Conservation (phyloP, 78 protist genomes). For the Paratrimastix pyriformis region DNA sequence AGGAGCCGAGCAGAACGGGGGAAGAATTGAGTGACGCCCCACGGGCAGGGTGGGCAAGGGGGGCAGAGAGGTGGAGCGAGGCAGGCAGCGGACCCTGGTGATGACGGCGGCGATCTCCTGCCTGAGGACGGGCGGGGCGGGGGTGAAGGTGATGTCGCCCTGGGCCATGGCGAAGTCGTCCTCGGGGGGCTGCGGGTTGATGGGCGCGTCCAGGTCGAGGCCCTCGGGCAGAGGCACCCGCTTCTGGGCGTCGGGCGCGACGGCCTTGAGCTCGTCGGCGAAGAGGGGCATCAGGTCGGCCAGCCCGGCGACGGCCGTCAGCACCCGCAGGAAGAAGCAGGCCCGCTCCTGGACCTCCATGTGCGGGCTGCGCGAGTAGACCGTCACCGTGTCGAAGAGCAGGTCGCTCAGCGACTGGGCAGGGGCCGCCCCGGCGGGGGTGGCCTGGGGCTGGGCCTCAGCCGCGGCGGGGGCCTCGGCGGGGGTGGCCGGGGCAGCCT, state of each 20-base stretch:
- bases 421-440: background rate
- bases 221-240: background rate
- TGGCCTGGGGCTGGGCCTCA: background rate
- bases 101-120: no score
- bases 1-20: no score
- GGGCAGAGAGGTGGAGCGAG: no score
- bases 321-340: background rate
- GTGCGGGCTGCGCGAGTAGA: background rate
- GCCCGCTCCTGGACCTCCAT: constrained; percentile 14
- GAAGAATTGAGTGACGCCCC: no score
- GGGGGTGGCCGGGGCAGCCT: background rate
- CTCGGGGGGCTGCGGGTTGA: no score
- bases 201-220: constrained; percentile 5
- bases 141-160: no score
- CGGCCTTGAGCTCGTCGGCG: background rate
- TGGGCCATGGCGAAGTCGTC: no score
- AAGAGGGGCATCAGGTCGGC: background rate
- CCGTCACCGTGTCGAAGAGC: background rate
- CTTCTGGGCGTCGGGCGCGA: background rate
- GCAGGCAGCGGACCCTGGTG: no score
- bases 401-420: background rate
- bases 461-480: background rate
- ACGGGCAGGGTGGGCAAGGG: no score
- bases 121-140: no score
- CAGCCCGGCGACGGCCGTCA: background rate